A percentile compares a stretch with the other conserved stretches of the same genome.
Conservation (phyloP, 768 basidiomycete genomes). For the Lactifluus hygrophoroides region DNA sequence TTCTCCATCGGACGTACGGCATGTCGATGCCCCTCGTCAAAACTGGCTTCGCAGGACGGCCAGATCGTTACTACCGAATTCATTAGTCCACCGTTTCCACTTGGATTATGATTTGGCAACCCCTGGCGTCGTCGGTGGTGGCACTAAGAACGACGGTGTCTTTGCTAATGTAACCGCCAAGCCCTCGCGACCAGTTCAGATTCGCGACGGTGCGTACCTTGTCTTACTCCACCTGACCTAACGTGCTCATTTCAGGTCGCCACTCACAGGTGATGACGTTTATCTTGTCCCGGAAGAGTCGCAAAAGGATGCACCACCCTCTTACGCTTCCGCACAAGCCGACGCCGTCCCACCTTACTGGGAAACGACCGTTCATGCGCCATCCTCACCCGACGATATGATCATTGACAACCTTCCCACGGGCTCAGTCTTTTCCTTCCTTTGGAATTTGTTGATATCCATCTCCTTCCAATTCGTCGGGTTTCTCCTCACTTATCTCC, state of each 20-base stretch:
- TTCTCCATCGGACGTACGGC: conserved; percentile 28
- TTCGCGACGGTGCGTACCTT: conserved; percentile 48
- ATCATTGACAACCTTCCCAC: conserved; percentile 85
- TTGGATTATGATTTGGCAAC: conserved; percentile 30
- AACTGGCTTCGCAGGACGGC: conserved; percentile 54
- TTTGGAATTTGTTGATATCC: conserved; percentile 90
- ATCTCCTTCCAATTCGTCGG: conserved; percentile 97
- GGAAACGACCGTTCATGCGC: conserved; percentile 95
- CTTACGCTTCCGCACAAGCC: conserved; percentile 84
- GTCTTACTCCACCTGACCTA: conserved; percentile 13
- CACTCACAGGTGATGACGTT: conserved; percentile 53
- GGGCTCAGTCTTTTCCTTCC: conserved; percentile 75
- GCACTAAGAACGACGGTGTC: conserved; percentile 78
- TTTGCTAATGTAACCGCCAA: conserved; percentile 95
- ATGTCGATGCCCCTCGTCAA: conserved; percentile 25
- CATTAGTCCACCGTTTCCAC: conserved; percentile 40
- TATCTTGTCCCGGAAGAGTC: conserved; percentile 75
- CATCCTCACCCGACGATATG: conserved; percentile 66
- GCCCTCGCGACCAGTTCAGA: conserved; percentile 47
- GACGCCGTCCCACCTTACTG: conserved; percentile 98
- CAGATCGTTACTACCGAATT: conserved; percentile 46
- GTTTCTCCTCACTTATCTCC: conserved; percentile 85
- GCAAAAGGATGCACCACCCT: conserved; percentile 79
- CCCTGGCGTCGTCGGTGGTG: conserved; percentile 49
- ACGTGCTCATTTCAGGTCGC: not conserved